Percentiles rank a stretch among this genome's conserved stretches.
Conservation (phyloP, 495 filamentous ascomycete genomes). For the Penicillium silybi region DNA sequence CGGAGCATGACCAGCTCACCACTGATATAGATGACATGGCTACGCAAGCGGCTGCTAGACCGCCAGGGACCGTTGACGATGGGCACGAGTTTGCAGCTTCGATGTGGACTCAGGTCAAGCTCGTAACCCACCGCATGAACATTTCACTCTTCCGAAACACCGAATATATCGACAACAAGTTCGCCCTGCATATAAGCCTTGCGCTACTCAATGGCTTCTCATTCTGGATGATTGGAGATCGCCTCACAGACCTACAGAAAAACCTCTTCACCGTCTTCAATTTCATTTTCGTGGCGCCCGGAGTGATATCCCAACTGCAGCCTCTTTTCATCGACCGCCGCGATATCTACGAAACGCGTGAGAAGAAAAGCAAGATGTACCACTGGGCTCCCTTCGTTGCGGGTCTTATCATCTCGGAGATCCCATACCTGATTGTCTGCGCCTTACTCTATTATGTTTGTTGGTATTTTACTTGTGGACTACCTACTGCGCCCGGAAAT, state of each 20-base stretch:
- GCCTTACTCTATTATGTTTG: constrained; percentile 42
- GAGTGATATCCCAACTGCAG: constrained; percentile 46
- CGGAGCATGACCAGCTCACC: constrained; percentile 47
- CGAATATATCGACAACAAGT: constrained; percentile 60
- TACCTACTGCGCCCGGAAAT: not conserved
- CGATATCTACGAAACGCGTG: constrained; percentile 44
- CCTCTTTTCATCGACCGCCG: constrained; percentile 48
- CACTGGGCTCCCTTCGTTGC: constrained; percentile 47
- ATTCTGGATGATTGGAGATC: constrained; percentile 27
- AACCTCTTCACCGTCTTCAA: constrained; percentile 39
- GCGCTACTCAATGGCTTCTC: constrained; percentile 35
- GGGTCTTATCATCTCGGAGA: constrained; percentile 45
- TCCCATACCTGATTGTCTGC: constrained; percentile 45
- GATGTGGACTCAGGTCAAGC: constrained; percentile 47
- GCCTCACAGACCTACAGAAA: constrained; percentile 19
- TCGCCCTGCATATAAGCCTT: constrained; percentile 29
- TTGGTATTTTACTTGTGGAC: constrained; percentile 37
- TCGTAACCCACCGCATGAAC: constrained; percentile 54
- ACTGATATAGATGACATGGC: too few species aligned
- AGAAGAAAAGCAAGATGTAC: constrained; percentile 48
- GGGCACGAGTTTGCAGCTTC: constrained; percentile 53
- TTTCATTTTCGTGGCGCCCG: too few species aligned
- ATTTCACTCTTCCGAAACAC: constrained; percentile 54
- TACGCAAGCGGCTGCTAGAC: constrained; percentile 27
- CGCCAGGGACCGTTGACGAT: constrained; percentile 24